Evolutionary conservation across 164 flowering plant species (phyloP).

Genomic region (Vitis riparia): DNA sequence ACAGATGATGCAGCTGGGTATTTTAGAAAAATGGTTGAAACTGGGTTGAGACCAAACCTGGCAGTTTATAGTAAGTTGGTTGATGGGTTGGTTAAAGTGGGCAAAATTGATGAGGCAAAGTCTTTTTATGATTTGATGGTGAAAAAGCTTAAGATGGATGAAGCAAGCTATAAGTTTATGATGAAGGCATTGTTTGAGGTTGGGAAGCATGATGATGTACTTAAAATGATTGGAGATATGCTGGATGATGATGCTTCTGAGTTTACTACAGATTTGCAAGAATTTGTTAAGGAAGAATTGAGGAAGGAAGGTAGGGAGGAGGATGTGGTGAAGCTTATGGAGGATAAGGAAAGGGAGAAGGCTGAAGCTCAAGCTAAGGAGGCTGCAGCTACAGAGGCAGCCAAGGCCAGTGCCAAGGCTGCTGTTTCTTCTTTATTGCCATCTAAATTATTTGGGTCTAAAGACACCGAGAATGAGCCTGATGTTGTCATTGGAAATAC

Average conservation of each 20-base stretch:
- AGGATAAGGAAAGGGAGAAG: constrained; percentile 71
- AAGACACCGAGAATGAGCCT: constrained; percentile 29
- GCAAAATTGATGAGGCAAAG: constrained; percentile 78
- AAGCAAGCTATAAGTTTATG: constrained; percentile 57
- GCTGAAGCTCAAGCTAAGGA: constrained; percentile 57
- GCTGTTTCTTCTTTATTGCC: constrained; percentile 56
- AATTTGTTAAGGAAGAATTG: constrained; percentile 62
- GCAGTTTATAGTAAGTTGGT: constrained; percentile 64
- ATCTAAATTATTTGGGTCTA: constrained; percentile 39
- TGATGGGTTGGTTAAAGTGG: constrained; percentile 62
- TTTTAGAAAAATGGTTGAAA: constrained; percentile 73
- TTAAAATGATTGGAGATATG: constrained; percentile 53
- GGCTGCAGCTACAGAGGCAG: constrained; percentile 55
- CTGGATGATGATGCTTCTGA: constrained; percentile 56
- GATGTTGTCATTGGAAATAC: constrained; percentile 12
- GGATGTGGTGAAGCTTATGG: constrained; percentile 67
- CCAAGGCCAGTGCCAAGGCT: constrained; percentile 51
- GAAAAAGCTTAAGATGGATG: constrained; percentile 74
- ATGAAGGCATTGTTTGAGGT: constrained; percentile 60
- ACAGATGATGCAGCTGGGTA: constrained; percentile 76
- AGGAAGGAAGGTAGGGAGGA: constrained; percentile 76
- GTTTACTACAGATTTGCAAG: constrained; percentile 61
- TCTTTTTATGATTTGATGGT: constrained; percentile 76
- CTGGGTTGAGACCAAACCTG: constrained; percentile 71
- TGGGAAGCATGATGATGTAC: constrained; percentile 69